phyloP scores from a whole-genome alignment of 306 rosid genomes.

The Gillenia trifoliata region DNA sequence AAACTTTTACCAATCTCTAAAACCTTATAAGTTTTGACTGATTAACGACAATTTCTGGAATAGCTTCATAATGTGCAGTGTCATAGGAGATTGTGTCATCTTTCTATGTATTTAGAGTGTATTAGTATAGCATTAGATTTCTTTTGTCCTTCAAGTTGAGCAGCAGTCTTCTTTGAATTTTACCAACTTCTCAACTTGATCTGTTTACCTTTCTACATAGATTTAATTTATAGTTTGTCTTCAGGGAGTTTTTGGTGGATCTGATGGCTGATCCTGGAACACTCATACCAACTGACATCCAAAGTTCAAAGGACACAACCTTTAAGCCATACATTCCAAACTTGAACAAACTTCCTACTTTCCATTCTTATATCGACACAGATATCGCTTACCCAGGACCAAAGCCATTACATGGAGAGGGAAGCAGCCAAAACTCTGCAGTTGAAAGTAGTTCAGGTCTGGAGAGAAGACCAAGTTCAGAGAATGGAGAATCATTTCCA shows the following conservation, averaged over 20 bases:
- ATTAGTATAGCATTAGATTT: neutral
- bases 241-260: slow-evolving; percentile 99
- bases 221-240: slow-evolving; percentile 35
- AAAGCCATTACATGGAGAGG: slow-evolving; percentile 57
- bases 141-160: neutral
- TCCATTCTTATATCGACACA: slow-evolving; percentile 42
- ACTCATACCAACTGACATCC: slow-evolving; percentile 79
- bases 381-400: slow-evolving; percentile 47
- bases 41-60: neutral
- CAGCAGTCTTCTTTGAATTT: neutral
- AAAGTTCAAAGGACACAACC: slow-evolving; percentile 51
- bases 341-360: slow-evolving; percentile 36
- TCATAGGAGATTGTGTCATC: neutral
- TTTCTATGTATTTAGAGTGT: neutral
- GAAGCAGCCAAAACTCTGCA: slow-evolving; percentile 59
- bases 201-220: slow-evolving; percentile 9
- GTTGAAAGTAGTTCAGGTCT: slow-evolving; percentile 29
- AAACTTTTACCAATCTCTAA: neutral
- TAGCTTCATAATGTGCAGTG: neutral
- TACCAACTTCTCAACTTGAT: neutral
- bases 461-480: slow-evolving; percentile 49
- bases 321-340: slow-evolving; percentile 56
- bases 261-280: slow-evolving; percentile 99
- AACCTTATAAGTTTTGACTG: neutral
- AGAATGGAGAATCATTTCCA: slow-evolving; percentile 45